phyloP scores from a whole-genome alignment of 495 filamentous ascomycete species.

The Clohesyomyces aquaticus region DNA sequence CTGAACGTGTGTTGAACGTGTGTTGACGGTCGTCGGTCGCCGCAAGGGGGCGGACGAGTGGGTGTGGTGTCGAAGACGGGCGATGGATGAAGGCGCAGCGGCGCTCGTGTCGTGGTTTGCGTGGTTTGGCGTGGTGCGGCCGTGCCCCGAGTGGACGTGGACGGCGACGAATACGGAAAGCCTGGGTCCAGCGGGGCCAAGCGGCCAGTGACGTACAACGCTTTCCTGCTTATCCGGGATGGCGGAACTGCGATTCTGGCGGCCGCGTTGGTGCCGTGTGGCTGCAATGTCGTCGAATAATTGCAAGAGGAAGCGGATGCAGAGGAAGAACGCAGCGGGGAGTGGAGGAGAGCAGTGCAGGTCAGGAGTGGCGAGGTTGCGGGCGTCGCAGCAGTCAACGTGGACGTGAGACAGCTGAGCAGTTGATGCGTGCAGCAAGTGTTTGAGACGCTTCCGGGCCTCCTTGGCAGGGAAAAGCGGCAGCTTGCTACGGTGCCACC shows the following conservation, averaged over 20 bases:
- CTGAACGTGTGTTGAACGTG: slow-evolving; percentile 8
- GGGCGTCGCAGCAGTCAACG: background rate
- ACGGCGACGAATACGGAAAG: too few relatives aligned
- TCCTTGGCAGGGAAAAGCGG: background rate
- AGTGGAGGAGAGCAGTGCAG: background rate
- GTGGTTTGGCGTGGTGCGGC: too few relatives aligned
- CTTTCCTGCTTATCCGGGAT: slow-evolving; percentile 1
- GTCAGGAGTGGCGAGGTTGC: slow-evolving; percentile 12
- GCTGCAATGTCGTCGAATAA: too few relatives aligned
- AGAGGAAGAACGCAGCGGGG: background rate
- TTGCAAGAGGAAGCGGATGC: background rate
- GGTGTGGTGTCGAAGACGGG: background rate
- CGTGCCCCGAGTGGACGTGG: slow-evolving; percentile 26
- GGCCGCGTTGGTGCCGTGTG: too few relatives aligned
- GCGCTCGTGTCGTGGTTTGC: slow-evolving; percentile 15
- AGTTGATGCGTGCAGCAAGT: slow-evolving; percentile 3
- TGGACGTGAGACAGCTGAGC: slow-evolving; percentile 13
- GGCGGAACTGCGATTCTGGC: slow-evolving; percentile 3
- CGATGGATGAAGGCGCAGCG: slow-evolving; percentile 14
- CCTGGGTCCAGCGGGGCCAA: slow-evolving; percentile 28
- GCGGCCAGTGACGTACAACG: slow-evolving; percentile 26
- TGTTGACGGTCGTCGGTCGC: background rate
- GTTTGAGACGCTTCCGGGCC: background rate
- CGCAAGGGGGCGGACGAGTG: background rate
- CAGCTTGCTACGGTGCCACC: background rate